These are phyloP conservation scores for Galerina sulciceps DNA, from an alignment of 768 basidiomycete genomes.

Conservation along the genomic window DNA sequence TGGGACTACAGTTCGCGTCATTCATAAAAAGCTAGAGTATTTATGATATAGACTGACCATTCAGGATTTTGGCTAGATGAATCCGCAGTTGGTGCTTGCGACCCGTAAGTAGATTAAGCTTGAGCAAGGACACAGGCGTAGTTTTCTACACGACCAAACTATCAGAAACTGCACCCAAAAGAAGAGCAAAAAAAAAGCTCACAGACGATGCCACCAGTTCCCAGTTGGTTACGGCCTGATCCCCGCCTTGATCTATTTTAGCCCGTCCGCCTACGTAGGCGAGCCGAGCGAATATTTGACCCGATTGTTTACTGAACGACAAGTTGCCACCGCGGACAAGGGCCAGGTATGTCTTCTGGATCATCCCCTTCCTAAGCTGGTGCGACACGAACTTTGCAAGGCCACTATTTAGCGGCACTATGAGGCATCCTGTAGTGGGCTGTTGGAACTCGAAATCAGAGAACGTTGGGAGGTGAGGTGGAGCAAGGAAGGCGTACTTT, in stretches of 20 bases:
- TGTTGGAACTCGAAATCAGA: conserved; percentile 23
- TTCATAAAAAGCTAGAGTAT: background rate
- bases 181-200: conserved; percentile 4
- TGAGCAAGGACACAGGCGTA: conserved; percentile 59
- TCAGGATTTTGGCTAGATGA: conserved; percentile 57
- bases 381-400: conserved; percentile 52
- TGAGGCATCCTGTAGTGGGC: conserved; percentile 66
- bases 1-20: conserved; percentile 47
- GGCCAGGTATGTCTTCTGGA: conserved; percentile 68
- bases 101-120: conserved; percentile 61
- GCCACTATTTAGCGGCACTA: conserved; percentile 51
- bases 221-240: conserved; percentile 57
- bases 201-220: conserved; percentile 63
- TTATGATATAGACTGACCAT: conserved; percentile 36
- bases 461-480: background rate
- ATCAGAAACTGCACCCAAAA: conserved; percentile 10
- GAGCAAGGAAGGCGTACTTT: conserved; percentile 44
- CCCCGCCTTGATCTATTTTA: conserved; percentile 35
- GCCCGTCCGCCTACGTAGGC: conserved; percentile 52
- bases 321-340: conserved; percentile 57
- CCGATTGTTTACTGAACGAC: conserved; percentile 42
- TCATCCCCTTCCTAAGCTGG: conserved; percentile 53
- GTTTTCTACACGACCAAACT: conserved; percentile 29
- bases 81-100: conserved; percentile 75
- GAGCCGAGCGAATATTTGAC: conserved; percentile 43